phyloP scores from a whole-genome alignment of 805 yeast species.

The Pichia insulana region DNA sequence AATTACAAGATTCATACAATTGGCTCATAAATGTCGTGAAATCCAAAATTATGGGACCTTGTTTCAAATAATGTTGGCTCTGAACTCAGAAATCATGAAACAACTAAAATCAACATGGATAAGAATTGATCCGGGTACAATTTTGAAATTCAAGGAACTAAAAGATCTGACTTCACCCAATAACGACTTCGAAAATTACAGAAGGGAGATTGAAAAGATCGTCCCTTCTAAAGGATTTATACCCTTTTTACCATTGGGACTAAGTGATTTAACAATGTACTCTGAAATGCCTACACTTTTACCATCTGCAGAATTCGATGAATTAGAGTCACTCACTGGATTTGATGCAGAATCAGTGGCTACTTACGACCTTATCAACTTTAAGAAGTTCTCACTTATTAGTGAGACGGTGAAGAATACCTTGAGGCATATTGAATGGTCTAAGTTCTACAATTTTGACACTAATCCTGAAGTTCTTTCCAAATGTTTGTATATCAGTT shows the following conservation, averaged over 20 bases:
- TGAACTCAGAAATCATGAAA: conserved; percentile 57
- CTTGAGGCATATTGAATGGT: conserved; percentile 80
- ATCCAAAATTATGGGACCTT: conserved; percentile 80
- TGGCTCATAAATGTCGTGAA: conserved; percentile 65
- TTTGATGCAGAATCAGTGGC: conserved; percentile 13
- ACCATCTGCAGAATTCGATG: conserved; percentile 15
- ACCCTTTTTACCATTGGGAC: conserved; percentile 81
- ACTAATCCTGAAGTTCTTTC: conserved; percentile 60
- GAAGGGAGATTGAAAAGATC: conserved; percentile 49
- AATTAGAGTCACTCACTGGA: conserved; percentile 2
- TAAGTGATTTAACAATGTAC: conserved; percentile 75
- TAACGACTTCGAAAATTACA: conserved; percentile 59
- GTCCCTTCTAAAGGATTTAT: conserved; percentile 68
- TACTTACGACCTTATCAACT: conserved; percentile 49
- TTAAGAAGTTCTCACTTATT: conserved; percentile 66
- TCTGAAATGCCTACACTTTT: conserved; percentile 50
- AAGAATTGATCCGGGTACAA: conserved; percentile 61
- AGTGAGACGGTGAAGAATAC: conserved; percentile 72
- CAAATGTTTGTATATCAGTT: conserved; percentile 73
- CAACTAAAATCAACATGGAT: conserved; percentile 66
- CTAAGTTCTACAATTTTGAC: conserved; percentile 52
- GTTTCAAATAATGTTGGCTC: conserved; percentile 79
- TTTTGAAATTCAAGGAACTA: conserved; percentile 54
- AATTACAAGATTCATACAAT: conserved; percentile 78
- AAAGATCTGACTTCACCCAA: conserved; percentile 68